Evolutionary conservation across 495 filamentous ascomycete genomes (phyloP).

Genomic region (Aspergillus heteromorphus): DNA sequence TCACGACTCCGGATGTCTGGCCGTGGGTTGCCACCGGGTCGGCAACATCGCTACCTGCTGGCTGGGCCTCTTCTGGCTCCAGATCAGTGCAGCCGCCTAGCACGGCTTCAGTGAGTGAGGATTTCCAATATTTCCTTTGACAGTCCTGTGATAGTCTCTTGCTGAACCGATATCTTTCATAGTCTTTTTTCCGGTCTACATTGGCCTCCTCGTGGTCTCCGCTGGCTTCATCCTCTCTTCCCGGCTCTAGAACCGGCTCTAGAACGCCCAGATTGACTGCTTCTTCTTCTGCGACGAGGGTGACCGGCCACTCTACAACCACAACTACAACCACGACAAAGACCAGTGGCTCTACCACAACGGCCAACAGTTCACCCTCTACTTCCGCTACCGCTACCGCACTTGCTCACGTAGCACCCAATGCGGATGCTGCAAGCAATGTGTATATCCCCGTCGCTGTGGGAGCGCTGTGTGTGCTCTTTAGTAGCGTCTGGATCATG

Average conservation of each 20-base stretch:
- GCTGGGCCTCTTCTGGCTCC: constrained; percentile 68
- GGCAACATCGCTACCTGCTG: constrained; percentile 52
- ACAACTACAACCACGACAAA: constrained; percentile 72
- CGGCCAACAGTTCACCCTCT: background rate
- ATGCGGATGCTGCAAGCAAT: constrained; percentile 10
- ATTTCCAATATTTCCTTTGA: constrained; percentile 21
- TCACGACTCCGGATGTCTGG: constrained; percentile 50
- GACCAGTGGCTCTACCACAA: background rate
- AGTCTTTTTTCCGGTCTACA: constrained; percentile 49
- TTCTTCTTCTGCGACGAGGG: constrained; percentile 4
- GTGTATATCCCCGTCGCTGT: constrained; percentile 2
- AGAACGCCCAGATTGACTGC: constrained; percentile 7
- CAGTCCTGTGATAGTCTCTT: constrained; percentile 2
- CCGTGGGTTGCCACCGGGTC: constrained; percentile 53
- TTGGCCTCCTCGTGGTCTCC: constrained; percentile 40
- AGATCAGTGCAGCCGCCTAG: constrained; percentile 52
- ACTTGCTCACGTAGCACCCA: constrained; percentile 14
- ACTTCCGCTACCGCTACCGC: no score
- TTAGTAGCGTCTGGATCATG: constrained; percentile 6
- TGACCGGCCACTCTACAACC: background rate
- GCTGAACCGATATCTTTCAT: constrained; percentile 25
- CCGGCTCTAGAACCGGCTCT: constrained; percentile 33
- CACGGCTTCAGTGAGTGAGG: constrained; percentile 48
- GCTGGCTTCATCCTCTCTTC: constrained; percentile 42
- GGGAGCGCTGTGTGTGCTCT: constrained; percentile 18